Base-by-base conservation (phyloP, 164 flowering plant species). In the Dillenia suffruticosa region DNA sequence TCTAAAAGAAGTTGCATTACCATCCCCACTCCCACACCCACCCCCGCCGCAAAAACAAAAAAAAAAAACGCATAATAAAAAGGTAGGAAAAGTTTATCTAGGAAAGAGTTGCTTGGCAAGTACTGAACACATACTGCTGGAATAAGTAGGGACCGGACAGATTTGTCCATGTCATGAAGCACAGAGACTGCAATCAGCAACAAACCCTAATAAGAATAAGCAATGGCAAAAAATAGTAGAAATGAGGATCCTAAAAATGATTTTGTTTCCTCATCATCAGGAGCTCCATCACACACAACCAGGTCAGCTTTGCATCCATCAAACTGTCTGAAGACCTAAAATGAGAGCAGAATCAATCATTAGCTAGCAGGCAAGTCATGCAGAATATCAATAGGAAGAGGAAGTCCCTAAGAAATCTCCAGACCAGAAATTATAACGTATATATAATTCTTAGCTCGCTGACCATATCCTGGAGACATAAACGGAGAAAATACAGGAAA, bases 281-380 rank as follows among this genome's bases (percentile, higher is more conserved):
- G 99, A 67, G 99, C 99, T 59, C 97, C 99, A 79, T 94, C 99
- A 70, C 99, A 94, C 10, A 94, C 99, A 64, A 94, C 99, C 70
- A 94, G 79, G 73, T 91, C 99, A 58, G 99, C 99, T 69, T 89
- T 91, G 82, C 96, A 87, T 63, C 99, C 97, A 84, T 89, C 96
- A 78, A 94, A 94, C 84, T 94, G 99, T 68, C 87, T 78, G 64
- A 94, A 91, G 52, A 90, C 98, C 97, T 90, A 70, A 51, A 64
- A 72, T 60, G 22, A 49, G 24, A 70, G 49, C 45, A 51, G 46
- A 45, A 2, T 48, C 50, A n/a, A n/a, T 54, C 63, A 56, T 17
- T n/a, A 48, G 7, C 40, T 5, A 32, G 4, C 40, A 32, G 40
- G 5, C 40, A 32, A 32, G 40, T 32, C 40, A 32, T 4, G 40